Base-by-base conservation (phyloP, 306 rosid genomes). In the Rosa multiflora region DNA sequence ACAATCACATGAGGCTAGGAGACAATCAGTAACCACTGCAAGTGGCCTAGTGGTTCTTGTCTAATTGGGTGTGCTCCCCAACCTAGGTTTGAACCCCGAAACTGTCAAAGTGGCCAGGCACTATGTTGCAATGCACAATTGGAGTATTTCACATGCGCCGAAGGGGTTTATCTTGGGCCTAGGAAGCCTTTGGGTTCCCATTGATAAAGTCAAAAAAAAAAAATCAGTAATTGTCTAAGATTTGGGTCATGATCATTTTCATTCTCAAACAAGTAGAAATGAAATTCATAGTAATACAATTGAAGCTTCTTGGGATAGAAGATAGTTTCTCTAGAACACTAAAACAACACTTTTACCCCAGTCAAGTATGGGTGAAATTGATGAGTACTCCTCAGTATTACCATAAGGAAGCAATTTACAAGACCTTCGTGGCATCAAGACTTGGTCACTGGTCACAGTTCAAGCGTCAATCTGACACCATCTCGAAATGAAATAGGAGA, bases 381-480 rank as follows among this genome's bases (percentile, higher is more conserved):
- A 40, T 5, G 12, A 11, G 9, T 74, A 74, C n/a, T 39, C 12
- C 26, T 55, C 20, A 20, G 37, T 55, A 73, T 62, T 73, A 61
- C 7, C 46, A 37, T 64, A 18, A 70, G 61, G 73, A 62, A 67
- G 68, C 70, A 64, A 74, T 51, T 48, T 77, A 56, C 48, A 44
- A 59, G 17, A 63, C 61, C 69, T 69, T 58, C 70, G 15, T 76
- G 52, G 77, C 78, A 49, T 91, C 92, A 82, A 72, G 77, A 76
- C 62, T 76, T 32, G 35, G 35, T 5, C 46, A 43, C 7, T 81
- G 40, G 86, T 82, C 52, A 82, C 89, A 42, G 82, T n/a, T 59
- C 76, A 66, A 95, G 93, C 2, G 93, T 92, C 84, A 87, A 83
- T 82, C 85, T 88, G 72, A 95, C 97, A 1, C 97, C 99, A 4